A percentile compares a stretch with the other conserved stretches of the same genome.
Conservation (phyloP, 345 rosid species). For the Draba incana region DNA sequence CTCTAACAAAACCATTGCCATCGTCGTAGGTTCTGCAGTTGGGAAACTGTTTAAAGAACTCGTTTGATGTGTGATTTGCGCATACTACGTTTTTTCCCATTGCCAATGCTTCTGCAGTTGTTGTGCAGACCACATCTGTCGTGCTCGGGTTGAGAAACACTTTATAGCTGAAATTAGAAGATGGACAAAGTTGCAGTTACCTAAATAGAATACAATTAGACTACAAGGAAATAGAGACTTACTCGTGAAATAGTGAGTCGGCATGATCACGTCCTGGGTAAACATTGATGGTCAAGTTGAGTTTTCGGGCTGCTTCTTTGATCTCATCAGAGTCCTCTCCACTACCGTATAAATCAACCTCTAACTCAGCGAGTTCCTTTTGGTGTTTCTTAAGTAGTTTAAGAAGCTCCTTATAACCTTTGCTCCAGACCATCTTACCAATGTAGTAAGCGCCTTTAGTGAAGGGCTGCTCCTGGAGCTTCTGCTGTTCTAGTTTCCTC, state of each 20-base stretch:
- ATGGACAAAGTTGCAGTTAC: background rate
- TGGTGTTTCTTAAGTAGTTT: slow-evolving; percentile 70
- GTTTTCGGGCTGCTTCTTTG: slow-evolving; percentile 62
- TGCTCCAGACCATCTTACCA: slow-evolving; percentile 98
- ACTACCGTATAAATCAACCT: slow-evolving; percentile 79
- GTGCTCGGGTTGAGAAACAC: slow-evolving; percentile 98
- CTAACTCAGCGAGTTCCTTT: slow-evolving; percentile 65
- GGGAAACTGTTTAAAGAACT: slow-evolving; percentile 78
- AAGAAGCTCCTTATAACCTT: slow-evolving; percentile 92
- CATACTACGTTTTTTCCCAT: slow-evolving; percentile 80
- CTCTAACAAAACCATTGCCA: slow-evolving; percentile 57
- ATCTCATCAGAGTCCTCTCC: slow-evolving; percentile 88
- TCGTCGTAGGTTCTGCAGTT: slow-evolving; percentile 69
- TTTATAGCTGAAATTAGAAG: slow-evolving; percentile 63
- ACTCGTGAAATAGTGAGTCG: slow-evolving; percentile 85
- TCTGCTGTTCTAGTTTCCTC: slow-evolving; percentile 62
- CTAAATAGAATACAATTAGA: background rate
- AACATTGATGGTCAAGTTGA: slow-evolving; percentile 63
- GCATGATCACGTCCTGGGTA: slow-evolving; percentile 89
- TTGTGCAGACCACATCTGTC: slow-evolving; percentile 96
- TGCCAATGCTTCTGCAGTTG: slow-evolving; percentile 96
- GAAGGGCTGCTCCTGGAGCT: slow-evolving; percentile 55
- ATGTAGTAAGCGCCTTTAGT: slow-evolving; percentile 86
- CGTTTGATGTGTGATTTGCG: slow-evolving; percentile 53
- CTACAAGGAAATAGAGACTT: slow-evolving; percentile 37